These are phyloP conservation scores for Volvox africanus DNA, from an alignment of 139 green algal genomes.

Conservation along the genomic window DNA sequence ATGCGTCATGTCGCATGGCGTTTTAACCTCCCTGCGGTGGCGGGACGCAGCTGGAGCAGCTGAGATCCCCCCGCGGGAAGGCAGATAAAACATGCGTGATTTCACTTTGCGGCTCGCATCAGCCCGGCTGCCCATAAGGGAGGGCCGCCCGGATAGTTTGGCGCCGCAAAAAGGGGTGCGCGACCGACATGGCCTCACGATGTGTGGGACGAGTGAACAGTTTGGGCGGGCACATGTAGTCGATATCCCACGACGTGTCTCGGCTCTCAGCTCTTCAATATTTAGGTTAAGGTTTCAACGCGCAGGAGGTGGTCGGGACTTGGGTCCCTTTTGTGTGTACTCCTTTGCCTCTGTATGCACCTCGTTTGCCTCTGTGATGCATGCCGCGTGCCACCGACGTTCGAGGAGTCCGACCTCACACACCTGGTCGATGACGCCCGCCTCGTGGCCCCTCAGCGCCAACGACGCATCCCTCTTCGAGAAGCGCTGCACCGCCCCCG, in stretches of 20 bases:
- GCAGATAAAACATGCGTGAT: neutral
- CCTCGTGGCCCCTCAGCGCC: conserved; percentile 77
- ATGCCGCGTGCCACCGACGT: too few relatives aligned
- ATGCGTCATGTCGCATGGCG: neutral
- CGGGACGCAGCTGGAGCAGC: neutral
- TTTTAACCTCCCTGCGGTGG: neutral
- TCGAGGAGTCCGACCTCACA: too few relatives aligned
- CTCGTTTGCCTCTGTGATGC: too few relatives aligned
- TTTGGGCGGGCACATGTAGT: too few relatives aligned
- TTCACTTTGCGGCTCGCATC: neutral
- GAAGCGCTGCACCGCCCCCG: conserved; percentile 79
- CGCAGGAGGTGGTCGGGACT: too few relatives aligned
- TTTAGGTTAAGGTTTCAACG: too few relatives aligned
- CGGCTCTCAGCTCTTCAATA: too few relatives aligned
- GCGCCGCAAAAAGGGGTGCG: neutral
- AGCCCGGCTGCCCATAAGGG: neutral
- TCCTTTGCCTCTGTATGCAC: too few relatives aligned
- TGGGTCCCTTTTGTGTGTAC: too few relatives aligned
- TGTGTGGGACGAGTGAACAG: too few relatives aligned
- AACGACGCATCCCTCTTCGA: conserved; percentile 80
- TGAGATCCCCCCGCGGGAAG: neutral
- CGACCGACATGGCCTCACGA: neutral
- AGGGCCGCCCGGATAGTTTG: neutral
- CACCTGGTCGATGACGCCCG: conserved; percentile 85
- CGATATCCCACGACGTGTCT: too few relatives aligned